Conservation (phyloP, 2,329 filamentous ascomycete genomes). For the Hymenoscyphus infarciens region DNA sequence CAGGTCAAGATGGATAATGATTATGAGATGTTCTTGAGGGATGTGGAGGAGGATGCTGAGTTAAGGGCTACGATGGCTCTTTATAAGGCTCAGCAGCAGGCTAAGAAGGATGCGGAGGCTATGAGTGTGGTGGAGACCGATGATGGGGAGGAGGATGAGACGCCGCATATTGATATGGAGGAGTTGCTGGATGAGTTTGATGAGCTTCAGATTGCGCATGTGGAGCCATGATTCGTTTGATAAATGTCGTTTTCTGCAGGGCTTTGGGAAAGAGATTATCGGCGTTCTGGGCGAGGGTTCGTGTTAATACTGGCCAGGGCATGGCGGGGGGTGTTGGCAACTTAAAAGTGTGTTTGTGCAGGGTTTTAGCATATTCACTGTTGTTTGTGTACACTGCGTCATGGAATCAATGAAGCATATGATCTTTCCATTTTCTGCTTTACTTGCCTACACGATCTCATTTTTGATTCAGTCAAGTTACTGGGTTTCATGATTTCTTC, state of each 20-base stretch:
- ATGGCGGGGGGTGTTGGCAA: background rate
- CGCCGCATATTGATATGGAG: slow-evolving; percentile 70
- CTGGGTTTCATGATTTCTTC: too few relatives aligned
- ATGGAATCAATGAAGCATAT: too few relatives aligned
- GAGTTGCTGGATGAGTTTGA: slow-evolving; percentile 91
- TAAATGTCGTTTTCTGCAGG: background rate
- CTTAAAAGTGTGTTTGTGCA: background rate
- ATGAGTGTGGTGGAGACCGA: slow-evolving; percentile 66
- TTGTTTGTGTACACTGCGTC: background rate
- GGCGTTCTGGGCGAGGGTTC: background rate
- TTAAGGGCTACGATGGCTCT: slow-evolving; percentile 78
- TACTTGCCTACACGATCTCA: background rate
- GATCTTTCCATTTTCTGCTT: background rate
- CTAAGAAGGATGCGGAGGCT: slow-evolving; percentile 53
- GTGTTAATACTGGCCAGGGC: background rate
- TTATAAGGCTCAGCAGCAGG: slow-evolving; percentile 62
- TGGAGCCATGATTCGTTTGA: slow-evolving; percentile 3
- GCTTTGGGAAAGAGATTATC: background rate
- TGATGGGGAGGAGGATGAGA: slow-evolving; percentile 59
- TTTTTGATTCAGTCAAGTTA: background rate
- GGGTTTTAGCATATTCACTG: background rate
- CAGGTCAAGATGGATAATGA: slow-evolving; percentile 86
- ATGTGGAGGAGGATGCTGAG: slow-evolving; percentile 94
- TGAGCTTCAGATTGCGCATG: slow-evolving; percentile 63
- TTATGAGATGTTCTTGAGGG: slow-evolving; percentile 94